Evolutionary conservation across 345 rosid species (phyloP), one percentile per base, ranked within the genome.

Genomic region (Stellera chamaejasme): DNA sequence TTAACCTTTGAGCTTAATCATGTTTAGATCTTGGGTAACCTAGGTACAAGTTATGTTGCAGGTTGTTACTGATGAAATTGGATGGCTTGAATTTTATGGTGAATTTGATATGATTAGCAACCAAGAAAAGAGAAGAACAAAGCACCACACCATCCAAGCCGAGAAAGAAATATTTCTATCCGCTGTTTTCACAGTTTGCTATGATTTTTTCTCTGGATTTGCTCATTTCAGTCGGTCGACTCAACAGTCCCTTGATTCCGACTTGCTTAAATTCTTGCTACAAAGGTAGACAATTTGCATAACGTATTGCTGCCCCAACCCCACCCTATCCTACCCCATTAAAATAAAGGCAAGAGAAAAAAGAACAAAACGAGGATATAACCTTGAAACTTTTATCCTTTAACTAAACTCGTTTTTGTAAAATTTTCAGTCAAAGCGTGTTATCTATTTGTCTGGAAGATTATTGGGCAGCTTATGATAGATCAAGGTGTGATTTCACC

Each of bases 191-290:
- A 74, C 88, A 27, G 69, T 72, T 69, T 79, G 92, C 74, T 82
- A 84, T 67, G 88, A 84, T 50, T 80, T 79, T 63, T 84, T 79
- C 69, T 84, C 83, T 11, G 92, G 85, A 50, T 79, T 81, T 46
- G 92, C 88, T 43, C 82, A 79, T 75, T 81, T 81, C 62, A 69
- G 72, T 68, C 78, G 79, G 42, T 81, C 85, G 16, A 63, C 75
- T 48, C 80, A 75, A 66, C 79, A 72, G 49, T 74, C 82, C 27
- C 59, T 84, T 12, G 73, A 79, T 70, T 64, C 80, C 48, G 71
- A 70, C 60, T 67, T 76, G 68, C 66, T 77, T 43, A 68, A 73
- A 44, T 82, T 84, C 73, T 73, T 84, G 72, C 72, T 84, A 44
- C 68, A 64, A 50, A 77, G 92, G 92, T 84, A 66, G 68, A 32